These are phyloP conservation scores for Penicillium crystallinum DNA, from an alignment of 495 filamentous ascomycete genomes.

Conservation along the genomic window DNA sequence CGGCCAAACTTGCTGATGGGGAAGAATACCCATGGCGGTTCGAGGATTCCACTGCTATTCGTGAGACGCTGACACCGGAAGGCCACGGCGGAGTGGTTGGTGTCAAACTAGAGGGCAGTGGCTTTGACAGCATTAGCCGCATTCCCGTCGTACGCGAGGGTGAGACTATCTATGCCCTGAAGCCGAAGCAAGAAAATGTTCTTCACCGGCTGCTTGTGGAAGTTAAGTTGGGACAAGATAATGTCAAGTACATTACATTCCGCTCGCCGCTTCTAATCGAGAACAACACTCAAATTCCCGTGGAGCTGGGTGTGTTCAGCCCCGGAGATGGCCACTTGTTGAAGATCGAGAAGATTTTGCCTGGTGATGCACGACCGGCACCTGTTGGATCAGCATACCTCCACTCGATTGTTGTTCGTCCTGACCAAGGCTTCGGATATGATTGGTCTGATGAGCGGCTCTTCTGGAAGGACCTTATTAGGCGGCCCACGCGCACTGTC, in stretches of 20 bases:
- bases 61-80: slow-evolving; percentile 85
- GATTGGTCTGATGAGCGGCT: slow-evolving; percentile 84
- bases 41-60: slow-evolving; percentile 88
- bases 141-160: slow-evolving; percentile 93
- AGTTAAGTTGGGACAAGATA: slow-evolving; percentile 81
- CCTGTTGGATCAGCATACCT: slow-evolving; percentile 89
- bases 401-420: slow-evolving; percentile 84
- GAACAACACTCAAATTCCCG: slow-evolving; percentile 93
- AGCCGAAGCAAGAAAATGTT: slow-evolving; percentile 74
- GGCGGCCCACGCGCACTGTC: slow-evolving; percentile 74
- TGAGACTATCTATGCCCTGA: slow-evolving; percentile 79
- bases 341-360: slow-evolving; percentile 96
- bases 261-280: slow-evolving; percentile 94
- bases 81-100: slow-evolving; percentile 70
- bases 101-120: slow-evolving; percentile 83
- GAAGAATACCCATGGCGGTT: slow-evolving; percentile 94
- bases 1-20: slow-evolving; percentile 81
- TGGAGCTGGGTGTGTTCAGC: slow-evolving; percentile 92
- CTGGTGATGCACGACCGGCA: slow-evolving; percentile 84
- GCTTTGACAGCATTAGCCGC: slow-evolving; percentile 81
- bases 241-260: slow-evolving; percentile 96
- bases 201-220: slow-evolving; percentile 89
- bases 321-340: slow-evolving; percentile 82
- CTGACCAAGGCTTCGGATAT: slow-evolving; percentile 96
- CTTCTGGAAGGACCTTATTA: slow-evolving; percentile 88